Evolutionary conservation across 1,139 yeast species (phyloP).

Genomic region (Saccharomyces hybrid): DNA sequence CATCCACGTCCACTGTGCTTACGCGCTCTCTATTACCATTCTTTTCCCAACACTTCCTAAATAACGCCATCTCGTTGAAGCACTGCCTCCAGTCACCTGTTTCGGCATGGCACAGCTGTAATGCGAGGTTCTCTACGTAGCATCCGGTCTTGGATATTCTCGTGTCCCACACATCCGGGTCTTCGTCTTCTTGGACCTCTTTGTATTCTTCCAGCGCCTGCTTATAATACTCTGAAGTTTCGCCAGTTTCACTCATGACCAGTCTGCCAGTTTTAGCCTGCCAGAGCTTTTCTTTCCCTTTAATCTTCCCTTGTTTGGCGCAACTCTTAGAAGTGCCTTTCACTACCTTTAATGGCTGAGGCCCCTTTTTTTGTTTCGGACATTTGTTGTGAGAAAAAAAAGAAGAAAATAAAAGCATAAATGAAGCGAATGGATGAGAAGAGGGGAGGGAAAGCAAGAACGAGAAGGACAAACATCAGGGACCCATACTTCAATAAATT

Average conservation of each 20-base stretch:
- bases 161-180: slow-evolving; percentile 45
- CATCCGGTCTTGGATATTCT: slow-evolving; percentile 71
- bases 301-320: background rate
- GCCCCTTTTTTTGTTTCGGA: background rate
- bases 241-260: background rate
- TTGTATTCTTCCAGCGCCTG: slow-evolving; percentile 29
- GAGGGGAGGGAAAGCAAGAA: background rate
- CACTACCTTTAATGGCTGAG: background rate
- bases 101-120: slow-evolving; percentile 73
- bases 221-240: slow-evolving; percentile 21
- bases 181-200: slow-evolving; percentile 22
- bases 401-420: background rate
- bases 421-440: background rate
- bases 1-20: slow-evolving; percentile 22
- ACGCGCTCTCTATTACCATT: slow-evolving; percentile 29
- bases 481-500: background rate
- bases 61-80: slow-evolving; percentile 40
- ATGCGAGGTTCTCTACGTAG: slow-evolving; percentile 45
- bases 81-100: slow-evolving; percentile 77
- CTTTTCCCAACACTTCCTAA: slow-evolving; percentile 26
- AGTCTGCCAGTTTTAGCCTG: background rate
- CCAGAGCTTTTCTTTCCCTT: background rate
- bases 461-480: background rate
- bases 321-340: background rate
- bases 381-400: background rate